Evolutionary conservation across 805 yeast species (phyloP), one percentile per base, ranked within the genome.

Genomic region (Barnettozyma sp.): DNA sequence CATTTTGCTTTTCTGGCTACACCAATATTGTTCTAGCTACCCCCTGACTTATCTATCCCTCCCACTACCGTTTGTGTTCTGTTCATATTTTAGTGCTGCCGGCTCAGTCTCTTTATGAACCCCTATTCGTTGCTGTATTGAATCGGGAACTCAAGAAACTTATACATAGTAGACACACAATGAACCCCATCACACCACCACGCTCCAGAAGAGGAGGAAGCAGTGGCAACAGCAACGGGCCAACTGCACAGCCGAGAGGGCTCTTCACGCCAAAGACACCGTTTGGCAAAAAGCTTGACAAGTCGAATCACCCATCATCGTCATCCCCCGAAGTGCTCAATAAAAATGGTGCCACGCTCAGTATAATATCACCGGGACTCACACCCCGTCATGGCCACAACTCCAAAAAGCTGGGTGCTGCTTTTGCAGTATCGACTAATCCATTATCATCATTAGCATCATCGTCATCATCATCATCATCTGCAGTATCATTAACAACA

Each of bases 381-480:
- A 52, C 56, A 3, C 55, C 55, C 13, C 48, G 52, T 21, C 50
- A 44, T 22, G 38, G 44, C 8, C 29, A 28, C 7, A 27, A 30
- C 18, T 26, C 38, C 12, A 44, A 41, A 34, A 48, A 39, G 35
- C 22, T 39, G 7, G 43, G 43, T 4, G 45, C 41, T 26, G 43
- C 47, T 6, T 21, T 44, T 10, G 22, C 30, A 12, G 11, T 42
- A 3, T 18, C 21, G 26, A 30, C 33, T 10, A 34, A 23, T 7
- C 26, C 21, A 34, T 39, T 24, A 37, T 36, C 18, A 29, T 36
- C 43, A 2, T 47, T 53, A 40, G 34, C 48, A 4, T 24, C 50
- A 5, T 53, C 52, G 36, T 56, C 56, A 12, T 54, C 56, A 15
- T 52, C 58, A 4, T 56, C 58, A 6, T 50, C 55, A 2, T 50